Conservation (phyloP, 192 early-diverging fungal genomes). For the Geosiphon pyriformis region DNA sequence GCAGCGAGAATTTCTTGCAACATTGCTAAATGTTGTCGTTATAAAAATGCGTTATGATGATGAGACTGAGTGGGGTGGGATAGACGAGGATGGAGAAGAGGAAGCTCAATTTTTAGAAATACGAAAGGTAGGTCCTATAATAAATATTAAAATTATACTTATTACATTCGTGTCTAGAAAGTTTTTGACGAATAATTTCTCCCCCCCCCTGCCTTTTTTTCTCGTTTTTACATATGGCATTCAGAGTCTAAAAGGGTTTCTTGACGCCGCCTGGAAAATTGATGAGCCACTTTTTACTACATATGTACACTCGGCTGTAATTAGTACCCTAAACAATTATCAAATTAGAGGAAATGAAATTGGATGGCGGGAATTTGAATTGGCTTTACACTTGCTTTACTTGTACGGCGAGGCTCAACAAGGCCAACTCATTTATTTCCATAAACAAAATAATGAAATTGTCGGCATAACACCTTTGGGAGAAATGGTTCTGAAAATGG, state of each 20-base stretch:
- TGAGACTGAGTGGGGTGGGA: conserved; percentile 69
- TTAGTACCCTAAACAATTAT: conserved; percentile 56
- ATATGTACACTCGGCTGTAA: conserved; percentile 57
- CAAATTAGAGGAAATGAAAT: conserved; percentile 38
- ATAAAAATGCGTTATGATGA: conserved; percentile 89
- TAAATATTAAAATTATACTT: neutral
- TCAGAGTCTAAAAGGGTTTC: conserved; percentile 61
- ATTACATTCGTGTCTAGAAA: no score
- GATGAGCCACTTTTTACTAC: conserved; percentile 53
- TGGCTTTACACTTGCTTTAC: conserved; percentile 67
- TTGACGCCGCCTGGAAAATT: conserved; percentile 71
- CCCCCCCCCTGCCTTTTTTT: conserved; percentile 3
- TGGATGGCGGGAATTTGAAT: conserved; percentile 73
- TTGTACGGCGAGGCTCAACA: conserved; percentile 67
- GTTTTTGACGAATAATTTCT: neutral
- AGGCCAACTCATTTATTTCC: conserved; percentile 42
- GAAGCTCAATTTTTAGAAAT: conserved; percentile 71
- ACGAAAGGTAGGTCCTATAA: conserved; percentile 48
- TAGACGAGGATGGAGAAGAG: conserved; percentile 67
- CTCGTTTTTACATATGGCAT: conserved; percentile 30
- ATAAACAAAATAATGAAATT: conserved; percentile 27
- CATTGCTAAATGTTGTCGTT: conserved; percentile 63
- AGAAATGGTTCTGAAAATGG: conserved; percentile 57
- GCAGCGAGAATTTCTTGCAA: conserved; percentile 45
- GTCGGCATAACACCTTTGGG: conserved; percentile 46